Base-by-base conservation (phyloP, 805 yeast genomes). In the Wickerhamomyces subpelliculosus region DNA sequence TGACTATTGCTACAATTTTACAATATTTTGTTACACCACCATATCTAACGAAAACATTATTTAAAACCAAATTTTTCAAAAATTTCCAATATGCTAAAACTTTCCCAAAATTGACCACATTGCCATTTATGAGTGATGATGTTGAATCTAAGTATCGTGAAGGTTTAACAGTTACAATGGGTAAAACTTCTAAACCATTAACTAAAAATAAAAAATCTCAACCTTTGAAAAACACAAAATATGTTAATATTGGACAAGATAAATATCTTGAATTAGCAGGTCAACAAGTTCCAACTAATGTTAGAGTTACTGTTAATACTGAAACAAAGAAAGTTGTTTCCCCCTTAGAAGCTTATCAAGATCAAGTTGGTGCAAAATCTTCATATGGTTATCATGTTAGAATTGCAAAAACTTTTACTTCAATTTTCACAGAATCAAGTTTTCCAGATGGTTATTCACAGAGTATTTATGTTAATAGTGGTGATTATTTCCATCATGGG, bases 11-110 rank as follows among this genome's bases (percentile, higher is more conserved):
- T 1, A 66, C 80, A 1, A 64, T 88, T 28, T 62, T 88, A 40
- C 95, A 86, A 54, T 87, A 65, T 54, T 85, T 85, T 52, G 77
- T 87, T 13, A 87, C 96, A 0, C 96, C 96, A 2, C 83, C 86
- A 35, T 85, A 88, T 53, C 65, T 88, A 31, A 73, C 79, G 16
- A 79, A 80, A 43, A 60, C 79, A 2, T 68, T 81, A 5, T 85
- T 87, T 63, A 67, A 71, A 43, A 62, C 68, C 19, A 61, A 67
- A 47, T 52, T 64, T 43, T 41, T 58, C 20, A 57, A 62, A 27
- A 71, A 75, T 52, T 75, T 84, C 55, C 68, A 68, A 38, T 70
- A 74, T 44, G 96, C 95, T 0, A 65, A 67, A 26, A 75, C 72
- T 45, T 67, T 83, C 41, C 96, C 96, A 27, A 75, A 76, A 51